These are phyloP conservation scores for Amanita exitialis DNA, from an alignment of 768 basidiomycete species.

Conservation along the genomic window DNA sequence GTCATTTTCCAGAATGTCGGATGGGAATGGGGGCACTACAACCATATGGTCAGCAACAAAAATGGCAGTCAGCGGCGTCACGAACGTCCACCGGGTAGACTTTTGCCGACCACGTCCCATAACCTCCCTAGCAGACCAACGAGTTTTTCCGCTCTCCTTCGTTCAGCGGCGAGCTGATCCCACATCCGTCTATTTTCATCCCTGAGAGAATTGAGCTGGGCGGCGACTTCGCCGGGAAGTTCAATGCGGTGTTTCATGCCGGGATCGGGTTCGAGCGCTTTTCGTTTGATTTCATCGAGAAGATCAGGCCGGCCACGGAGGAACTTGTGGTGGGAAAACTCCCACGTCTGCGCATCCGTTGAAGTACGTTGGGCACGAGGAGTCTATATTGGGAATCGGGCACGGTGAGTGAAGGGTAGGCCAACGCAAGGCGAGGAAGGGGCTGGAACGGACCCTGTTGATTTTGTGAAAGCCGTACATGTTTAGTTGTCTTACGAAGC, in stretches of 20 bases:
- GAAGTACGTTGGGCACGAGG: constrained; percentile 78
- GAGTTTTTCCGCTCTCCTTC: constrained; percentile 51
- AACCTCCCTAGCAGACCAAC: constrained; percentile 46
- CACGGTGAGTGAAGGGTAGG: constrained; percentile 3
- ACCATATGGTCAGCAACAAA: not conserved
- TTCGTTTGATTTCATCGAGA: constrained; percentile 79
- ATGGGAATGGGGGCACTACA: constrained; percentile 35
- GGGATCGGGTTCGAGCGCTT: constrained; percentile 75
- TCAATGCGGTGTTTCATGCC: constrained; percentile 64
- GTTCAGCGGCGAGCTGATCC: constrained; percentile 44
- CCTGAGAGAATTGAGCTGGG: constrained; percentile 58
- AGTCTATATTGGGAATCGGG: constrained; percentile 32
- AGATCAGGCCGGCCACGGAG: constrained; percentile 72
- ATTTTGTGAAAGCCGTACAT: constrained; percentile 97
- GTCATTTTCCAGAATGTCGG: constrained; percentile 46
- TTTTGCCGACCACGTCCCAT: constrained; percentile 52
- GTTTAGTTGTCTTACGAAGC: constrained; percentile 90
- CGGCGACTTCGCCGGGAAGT: constrained; percentile 66
- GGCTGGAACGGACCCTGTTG: constrained; percentile 51
- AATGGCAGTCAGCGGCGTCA: constrained; percentile 10
- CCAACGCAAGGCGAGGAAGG: constrained; percentile 5
- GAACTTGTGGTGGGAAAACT: constrained; percentile 84
- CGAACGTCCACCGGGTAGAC: constrained; percentile 45
- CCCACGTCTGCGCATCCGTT: constrained; percentile 77
- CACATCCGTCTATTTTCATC: constrained; percentile 63